Conservation (phyloP, 805 yeast species). For the Limtongozyma cylindracea region DNA sequence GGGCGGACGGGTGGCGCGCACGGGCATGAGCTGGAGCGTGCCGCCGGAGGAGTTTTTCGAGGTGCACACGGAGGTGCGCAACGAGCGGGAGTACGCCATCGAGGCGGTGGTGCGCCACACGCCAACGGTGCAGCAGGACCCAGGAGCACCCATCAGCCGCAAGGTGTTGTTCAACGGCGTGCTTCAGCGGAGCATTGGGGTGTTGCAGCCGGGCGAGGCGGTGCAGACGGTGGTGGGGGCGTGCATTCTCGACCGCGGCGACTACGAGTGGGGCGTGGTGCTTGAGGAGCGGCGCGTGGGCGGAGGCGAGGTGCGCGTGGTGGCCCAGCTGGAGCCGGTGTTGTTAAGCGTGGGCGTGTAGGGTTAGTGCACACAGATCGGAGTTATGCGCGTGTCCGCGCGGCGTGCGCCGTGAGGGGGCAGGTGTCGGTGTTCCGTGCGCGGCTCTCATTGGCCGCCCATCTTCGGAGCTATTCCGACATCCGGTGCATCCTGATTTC, state of each 20-base stretch:
- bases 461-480: too few relatives aligned
- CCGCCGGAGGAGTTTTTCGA: conserved; percentile 22
- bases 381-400: too few relatives aligned
- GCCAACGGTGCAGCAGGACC: conserved; percentile 9
- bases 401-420: too few relatives aligned
- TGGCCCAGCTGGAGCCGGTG: too few relatives aligned
- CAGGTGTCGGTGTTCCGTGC: too few relatives aligned
- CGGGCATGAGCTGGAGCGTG: conserved; percentile 1
- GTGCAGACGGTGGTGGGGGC: conserved; percentile 23
- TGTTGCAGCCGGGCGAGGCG: conserved; percentile 16
- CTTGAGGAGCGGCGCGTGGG: too few relatives aligned
- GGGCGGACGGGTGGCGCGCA: conserved; percentile 9
- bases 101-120: conserved; percentile 37
- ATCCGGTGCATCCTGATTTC: too few relatives aligned
- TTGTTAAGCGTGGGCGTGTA: too few relatives aligned
- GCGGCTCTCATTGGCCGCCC: too few relatives aligned
- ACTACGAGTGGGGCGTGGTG: conserved; percentile 49
- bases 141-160: too few relatives aligned
- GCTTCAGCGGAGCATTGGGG: conserved; percentile 26
- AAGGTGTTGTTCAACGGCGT: conserved; percentile 33
- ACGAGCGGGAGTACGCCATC: conserved; percentile 15
- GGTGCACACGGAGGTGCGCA: conserved; percentile 20
- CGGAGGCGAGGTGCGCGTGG: too few relatives aligned
- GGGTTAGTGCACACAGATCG: too few relatives aligned
- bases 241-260: conserved; percentile 50